A percentile compares a stretch with the other conserved stretches of the same genome.
These are phyloP conservation scores for Candida pini DNA, from an alignment of 805 yeast species.

Conservation along the genomic window DNA sequence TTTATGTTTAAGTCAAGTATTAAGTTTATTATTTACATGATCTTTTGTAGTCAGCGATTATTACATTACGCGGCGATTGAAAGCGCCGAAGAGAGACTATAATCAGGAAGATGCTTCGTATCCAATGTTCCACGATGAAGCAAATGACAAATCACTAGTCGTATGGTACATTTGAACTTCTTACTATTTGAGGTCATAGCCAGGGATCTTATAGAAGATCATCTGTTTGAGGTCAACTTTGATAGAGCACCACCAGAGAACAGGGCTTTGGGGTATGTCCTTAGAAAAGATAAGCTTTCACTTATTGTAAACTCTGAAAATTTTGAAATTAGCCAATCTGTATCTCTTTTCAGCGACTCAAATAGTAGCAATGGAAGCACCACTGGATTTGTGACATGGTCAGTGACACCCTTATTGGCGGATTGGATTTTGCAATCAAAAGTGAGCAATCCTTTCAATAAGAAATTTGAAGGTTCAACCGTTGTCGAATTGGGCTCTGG, in stretches of 20 bases:
- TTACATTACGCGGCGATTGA: too few species aligned
- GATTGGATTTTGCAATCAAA: constrained; percentile 44
- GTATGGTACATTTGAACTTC: too few species aligned
- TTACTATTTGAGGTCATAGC: constrained; percentile 6
- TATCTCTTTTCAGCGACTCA: constrained; percentile 27
- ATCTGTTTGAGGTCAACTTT: constrained; percentile 23
- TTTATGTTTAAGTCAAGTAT: too few species aligned
- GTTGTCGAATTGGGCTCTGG: constrained; percentile 64
- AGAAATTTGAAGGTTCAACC: constrained; percentile 13
- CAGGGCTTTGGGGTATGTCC: constrained; percentile 21
- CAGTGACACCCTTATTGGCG: constrained; percentile 39
- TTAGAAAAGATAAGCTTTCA: constrained; percentile 11
- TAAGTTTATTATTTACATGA: too few species aligned
- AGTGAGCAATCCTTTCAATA: constrained; percentile 24
- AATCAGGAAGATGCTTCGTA: too few species aligned
- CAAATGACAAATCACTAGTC: too few species aligned
- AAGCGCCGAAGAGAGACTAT: too few species aligned
- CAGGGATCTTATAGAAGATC: constrained; percentile 19
- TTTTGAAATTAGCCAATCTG: constrained; percentile 29
- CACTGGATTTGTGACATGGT: constrained; percentile 66
- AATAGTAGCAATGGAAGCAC: constrained; percentile 33
- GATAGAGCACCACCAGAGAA: constrained; percentile 9
- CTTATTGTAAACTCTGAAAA: constrained; percentile 16
- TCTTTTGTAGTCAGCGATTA: too few species aligned
- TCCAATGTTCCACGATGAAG: too few species aligned